Conservation (phyloP, 75 land plant genomes). For the Isoetes taiwanensis region DNA sequence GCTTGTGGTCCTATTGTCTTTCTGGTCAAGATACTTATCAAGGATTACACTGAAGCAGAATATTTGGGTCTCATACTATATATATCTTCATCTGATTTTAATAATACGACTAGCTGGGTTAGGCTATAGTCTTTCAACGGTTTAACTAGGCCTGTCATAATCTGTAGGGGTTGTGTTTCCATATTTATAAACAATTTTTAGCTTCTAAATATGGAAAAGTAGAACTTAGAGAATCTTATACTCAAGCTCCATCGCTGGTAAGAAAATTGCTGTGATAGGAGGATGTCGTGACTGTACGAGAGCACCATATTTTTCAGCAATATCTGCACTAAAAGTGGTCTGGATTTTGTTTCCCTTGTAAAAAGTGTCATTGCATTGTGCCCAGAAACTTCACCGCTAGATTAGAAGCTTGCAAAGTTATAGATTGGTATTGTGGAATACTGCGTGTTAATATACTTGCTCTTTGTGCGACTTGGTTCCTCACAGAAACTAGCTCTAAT, state of each 20-base stretch:
- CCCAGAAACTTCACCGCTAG: not conserved
- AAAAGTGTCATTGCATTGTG: not conserved
- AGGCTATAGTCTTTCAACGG: too few relatives aligned
- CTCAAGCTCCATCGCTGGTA: slow-evolving; percentile 14
- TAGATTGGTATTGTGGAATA: not conserved
- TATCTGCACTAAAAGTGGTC: slow-evolving; percentile 88
- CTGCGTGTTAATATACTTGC: not conserved
- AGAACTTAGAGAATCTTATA: not conserved
- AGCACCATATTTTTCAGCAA: slow-evolving; percentile 91
- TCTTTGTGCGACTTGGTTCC: not conserved
- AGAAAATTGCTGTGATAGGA: slow-evolving; percentile 91
- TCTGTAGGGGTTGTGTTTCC: not conserved
- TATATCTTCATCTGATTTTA: too few relatives aligned
- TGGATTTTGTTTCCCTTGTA: not conserved
- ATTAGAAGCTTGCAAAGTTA: not conserved
- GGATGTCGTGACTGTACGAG: slow-evolving; percentile 98
- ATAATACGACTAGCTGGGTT: too few relatives aligned
- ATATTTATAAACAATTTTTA: not conserved
- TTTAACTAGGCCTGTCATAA: too few relatives aligned
- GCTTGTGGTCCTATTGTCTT: too few relatives aligned
- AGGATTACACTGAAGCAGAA: too few relatives aligned
- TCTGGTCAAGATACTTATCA: too few relatives aligned
- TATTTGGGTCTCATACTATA: too few relatives aligned
- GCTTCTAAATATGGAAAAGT: not conserved
- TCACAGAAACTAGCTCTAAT: too few relatives aligned